phyloP scores from a whole-genome alignment of 345 rosid genomes.

The Eucalyptus polyanthemos region DNA sequence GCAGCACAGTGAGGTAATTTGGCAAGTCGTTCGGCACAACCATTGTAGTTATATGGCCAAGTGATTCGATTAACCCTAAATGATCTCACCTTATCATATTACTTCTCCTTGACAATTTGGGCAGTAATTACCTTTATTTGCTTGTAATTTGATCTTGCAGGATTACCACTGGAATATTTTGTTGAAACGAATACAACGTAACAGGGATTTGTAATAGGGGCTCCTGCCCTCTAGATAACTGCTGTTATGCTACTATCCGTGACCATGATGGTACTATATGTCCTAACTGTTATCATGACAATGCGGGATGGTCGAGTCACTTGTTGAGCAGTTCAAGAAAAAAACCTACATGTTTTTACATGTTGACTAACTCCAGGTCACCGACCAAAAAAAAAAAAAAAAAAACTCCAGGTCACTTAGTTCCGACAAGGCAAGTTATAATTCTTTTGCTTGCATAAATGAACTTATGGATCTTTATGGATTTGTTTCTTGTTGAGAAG shows the following conservation, averaged over 20 bases:
- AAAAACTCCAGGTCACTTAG: too few species aligned
- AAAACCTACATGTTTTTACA: too few species aligned
- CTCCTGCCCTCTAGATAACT: conserved; percentile 92
- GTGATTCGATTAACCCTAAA: conserved; percentile 5
- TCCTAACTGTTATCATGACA: neutral
- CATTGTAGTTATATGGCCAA: conserved; percentile 98
- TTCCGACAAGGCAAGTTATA: too few species aligned
- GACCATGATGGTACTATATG: too few species aligned
- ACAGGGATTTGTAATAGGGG: conserved; percentile 85
- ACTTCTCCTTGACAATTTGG: neutral
- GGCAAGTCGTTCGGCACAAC: conserved; percentile 91
- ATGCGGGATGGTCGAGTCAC: too few species aligned
- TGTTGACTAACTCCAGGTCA: too few species aligned
- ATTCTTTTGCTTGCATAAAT: too few species aligned
- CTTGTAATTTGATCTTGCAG: conserved; percentile 21
- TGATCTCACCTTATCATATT: neutral
- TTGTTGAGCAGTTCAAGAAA: too few species aligned
- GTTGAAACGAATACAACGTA: conserved; percentile 81
- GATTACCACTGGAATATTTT: conserved; percentile 71
- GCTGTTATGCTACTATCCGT: conserved; percentile 82
- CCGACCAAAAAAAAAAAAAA: too few species aligned
- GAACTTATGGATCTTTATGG: too few species aligned
- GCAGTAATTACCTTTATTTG: neutral
- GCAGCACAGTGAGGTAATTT: conserved; percentile 95
- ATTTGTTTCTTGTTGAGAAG: too few species aligned